Percentiles rank a stretch among this genome's conserved stretches.
phyloP scores from a whole-genome alignment of 148 eudicot species.

The Nepenthes gracilis region DNA sequence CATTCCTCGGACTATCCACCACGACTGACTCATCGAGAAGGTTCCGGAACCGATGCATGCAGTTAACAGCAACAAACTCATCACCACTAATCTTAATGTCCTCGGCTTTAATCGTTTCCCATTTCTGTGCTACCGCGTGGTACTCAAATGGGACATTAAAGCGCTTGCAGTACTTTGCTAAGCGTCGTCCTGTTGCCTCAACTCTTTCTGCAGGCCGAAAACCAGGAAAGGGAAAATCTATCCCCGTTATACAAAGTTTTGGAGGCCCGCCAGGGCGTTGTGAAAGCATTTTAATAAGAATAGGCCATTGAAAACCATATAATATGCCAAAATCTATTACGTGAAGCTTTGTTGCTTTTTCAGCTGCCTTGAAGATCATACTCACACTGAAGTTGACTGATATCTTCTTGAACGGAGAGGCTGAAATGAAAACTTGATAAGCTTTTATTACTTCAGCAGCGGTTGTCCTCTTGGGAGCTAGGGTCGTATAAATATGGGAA shows the following conservation, averaged over 20 bases:
- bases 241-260: conserved; percentile 13
- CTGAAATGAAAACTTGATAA: conserved; percentile 14
- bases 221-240: conserved; percentile 18
- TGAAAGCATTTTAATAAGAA: conserved; percentile 18
- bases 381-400: conserved; percentile 15
- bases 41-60: conserved; percentile 5
- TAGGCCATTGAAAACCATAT: conserved; percentile 28
- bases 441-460: conserved; percentile 10
- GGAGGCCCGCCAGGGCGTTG: conserved; percentile 16
- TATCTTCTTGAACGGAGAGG: conserved; percentile 12
- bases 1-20: conserved; percentile 8
- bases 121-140: conserved; percentile 15
- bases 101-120: conserved; percentile 9
- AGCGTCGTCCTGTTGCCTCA: conserved; percentile 19
- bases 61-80: conserved; percentile 7
- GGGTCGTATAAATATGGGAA: conserved; percentile 11
- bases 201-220: conserved; percentile 19
- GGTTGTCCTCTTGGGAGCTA: conserved; percentile 2
- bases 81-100: conserved; percentile 17
- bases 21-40: conserved; percentile 8
- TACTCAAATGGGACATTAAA: conserved; percentile 22
- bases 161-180: conserved; percentile 20
- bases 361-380: conserved; percentile 17
- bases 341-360: conserved; percentile 15
- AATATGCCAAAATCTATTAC: conserved; percentile 21